A percentile compares a stretch with the other conserved stretches of the same genome.
These are phyloP conservation scores for Prunus fruticosa DNA, from an alignment of 306 rosid species.

Conservation along the genomic window DNA sequence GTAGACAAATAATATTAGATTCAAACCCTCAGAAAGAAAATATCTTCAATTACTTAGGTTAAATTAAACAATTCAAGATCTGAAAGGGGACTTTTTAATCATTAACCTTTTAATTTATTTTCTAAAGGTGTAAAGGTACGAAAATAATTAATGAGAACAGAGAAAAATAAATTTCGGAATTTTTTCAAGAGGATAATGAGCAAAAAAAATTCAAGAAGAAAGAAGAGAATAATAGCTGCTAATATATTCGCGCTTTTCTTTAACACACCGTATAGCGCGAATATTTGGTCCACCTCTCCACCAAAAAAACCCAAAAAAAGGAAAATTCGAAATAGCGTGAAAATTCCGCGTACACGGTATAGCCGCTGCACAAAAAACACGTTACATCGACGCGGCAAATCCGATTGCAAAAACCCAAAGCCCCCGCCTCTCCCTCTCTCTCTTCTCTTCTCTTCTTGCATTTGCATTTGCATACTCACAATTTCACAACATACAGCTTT, in stretches of 20 bases:
- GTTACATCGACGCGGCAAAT: constrained; percentile 17
- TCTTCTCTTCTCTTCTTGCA: not conserved
- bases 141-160: too few species aligned
- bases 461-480: not conserved
- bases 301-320: not conserved
- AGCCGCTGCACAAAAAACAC: not conserved
- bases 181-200: not conserved
- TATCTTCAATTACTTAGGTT: too few species aligned
- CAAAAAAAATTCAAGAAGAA: too few species aligned
- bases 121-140: too few species aligned
- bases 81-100: too few species aligned
- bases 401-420: not conserved
- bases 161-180: too few species aligned
- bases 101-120: too few species aligned
- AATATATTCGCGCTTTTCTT: not conserved
- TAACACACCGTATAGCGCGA: not conserved
- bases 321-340: constrained; percentile 14
- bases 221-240: not conserved
- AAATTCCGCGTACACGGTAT: constrained; percentile 18
- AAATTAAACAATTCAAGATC: too few species aligned
- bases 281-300: not conserved
- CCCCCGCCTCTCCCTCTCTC: not conserved
- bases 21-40: too few species aligned
- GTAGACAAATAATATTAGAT: accelerated
- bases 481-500: not conserved